These are phyloP conservation scores for Leucocoprinus leucothites DNA, from an alignment of 768 basidiomycete genomes.

Conservation along the genomic window DNA sequence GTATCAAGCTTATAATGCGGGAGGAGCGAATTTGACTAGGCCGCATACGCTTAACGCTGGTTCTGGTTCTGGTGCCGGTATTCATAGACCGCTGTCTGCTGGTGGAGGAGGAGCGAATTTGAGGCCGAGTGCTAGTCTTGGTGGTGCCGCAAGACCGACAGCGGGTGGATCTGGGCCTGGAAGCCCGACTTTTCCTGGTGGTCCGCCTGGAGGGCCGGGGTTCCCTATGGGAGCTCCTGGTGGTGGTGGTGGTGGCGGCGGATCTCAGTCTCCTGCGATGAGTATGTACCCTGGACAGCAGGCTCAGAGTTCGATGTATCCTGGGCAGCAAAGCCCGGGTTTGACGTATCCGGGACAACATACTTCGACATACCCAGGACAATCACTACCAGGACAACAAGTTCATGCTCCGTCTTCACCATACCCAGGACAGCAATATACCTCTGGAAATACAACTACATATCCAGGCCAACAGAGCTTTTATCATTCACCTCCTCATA, in stretches of 20 bases:
- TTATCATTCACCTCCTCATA: conserved; percentile 21
- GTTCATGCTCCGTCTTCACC: too few relatives aligned
- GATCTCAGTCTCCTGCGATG: background rate
- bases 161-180: conserved; percentile 4
- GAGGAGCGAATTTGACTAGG: conserved; percentile 30
- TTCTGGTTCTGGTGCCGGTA: too few relatives aligned
- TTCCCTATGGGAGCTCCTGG: background rate
- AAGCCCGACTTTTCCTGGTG: background rate
- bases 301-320: background rate
- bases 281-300: too few relatives aligned
- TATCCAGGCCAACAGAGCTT: conserved; percentile 15
- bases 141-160: conserved; percentile 9
- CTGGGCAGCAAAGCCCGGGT: background rate
- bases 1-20: conserved; percentile 17
- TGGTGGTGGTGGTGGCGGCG: background rate
- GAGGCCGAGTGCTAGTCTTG: conserved; percentile 23
- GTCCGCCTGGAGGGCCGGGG: background rate
- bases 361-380: conserved; percentile 10
- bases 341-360: conserved; percentile 2
- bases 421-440: conserved; percentile 2
- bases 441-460: too few relatives aligned
- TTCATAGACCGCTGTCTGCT: conserved; percentile 12
- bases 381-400: too few relatives aligned
- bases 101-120: conserved; percentile 17
- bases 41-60: conserved; percentile 31